These are phyloP conservation scores for Pythium diclinum DNA, from an alignment of 352 stramenopile species.

Conservation along the genomic window DNA sequence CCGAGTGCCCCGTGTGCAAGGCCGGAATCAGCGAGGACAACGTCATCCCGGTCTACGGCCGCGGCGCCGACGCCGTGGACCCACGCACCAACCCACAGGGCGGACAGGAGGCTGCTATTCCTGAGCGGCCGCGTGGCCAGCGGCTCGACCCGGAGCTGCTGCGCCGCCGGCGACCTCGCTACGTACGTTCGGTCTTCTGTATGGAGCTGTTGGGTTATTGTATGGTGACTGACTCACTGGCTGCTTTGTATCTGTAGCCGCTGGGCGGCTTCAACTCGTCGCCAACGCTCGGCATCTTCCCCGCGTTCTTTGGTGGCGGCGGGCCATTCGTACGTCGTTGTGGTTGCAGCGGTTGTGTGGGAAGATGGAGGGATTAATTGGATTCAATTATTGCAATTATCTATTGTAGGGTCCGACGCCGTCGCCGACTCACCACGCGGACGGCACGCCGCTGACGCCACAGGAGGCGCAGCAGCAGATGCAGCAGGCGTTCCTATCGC, in stretches of 20 bases:
- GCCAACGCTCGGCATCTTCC: constrained; percentile 80
- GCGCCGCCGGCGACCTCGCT: constrained; percentile 44
- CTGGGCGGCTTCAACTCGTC: constrained; percentile 43
- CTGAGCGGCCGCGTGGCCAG: constrained; percentile 57
- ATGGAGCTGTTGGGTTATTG: no score
- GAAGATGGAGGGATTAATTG: background rate
- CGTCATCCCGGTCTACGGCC: constrained; percentile 86
- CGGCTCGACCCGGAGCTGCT: constrained; percentile 58
- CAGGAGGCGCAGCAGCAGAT: constrained; percentile 59
- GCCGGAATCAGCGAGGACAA: constrained; percentile 87
- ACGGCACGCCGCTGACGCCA: constrained; percentile 46
- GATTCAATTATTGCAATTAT: background rate
- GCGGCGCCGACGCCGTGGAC: constrained; percentile 67
- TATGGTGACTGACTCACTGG: no score
- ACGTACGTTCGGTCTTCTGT: constrained; percentile 29
- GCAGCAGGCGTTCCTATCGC: constrained; percentile 73
- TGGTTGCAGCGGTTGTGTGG: background rate
- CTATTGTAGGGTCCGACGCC: constrained; percentile 33
- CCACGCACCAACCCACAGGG: constrained; percentile 33
- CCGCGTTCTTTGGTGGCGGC: constrained; percentile 65
- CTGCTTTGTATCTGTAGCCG: background rate
- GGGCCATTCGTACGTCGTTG: constrained; percentile 43
- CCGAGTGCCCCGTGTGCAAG: constrained; percentile 90
- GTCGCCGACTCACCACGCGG: constrained; percentile 38
- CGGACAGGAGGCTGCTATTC: constrained; percentile 36